Conservation (phyloP, 352 stramenopile genomes). For the Albugo laibachii region DNA sequence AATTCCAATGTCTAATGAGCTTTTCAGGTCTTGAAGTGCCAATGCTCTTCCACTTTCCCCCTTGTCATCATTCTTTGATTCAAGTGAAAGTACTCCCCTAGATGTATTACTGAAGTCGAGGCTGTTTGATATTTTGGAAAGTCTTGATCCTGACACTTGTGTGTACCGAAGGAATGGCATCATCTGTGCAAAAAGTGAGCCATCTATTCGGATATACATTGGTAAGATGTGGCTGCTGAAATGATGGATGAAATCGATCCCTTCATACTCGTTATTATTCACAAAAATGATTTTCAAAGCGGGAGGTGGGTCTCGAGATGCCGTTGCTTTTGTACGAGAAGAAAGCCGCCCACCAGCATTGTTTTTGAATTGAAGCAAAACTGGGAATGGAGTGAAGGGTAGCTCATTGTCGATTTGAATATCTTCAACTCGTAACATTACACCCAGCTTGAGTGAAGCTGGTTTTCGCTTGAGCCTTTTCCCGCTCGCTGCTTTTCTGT, state of each 20-base stretch:
- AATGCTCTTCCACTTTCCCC: no score
- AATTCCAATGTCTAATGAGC: no score
- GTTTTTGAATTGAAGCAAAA: conserved; percentile 39
- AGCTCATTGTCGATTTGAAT: conserved; percentile 81
- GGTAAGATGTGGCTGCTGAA: conserved; percentile 52
- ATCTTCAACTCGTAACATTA: conserved; percentile 46
- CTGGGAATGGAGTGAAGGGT: conserved; percentile 56
- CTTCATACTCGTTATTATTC: conserved; percentile 73
- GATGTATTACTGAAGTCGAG: conserved; percentile 20
- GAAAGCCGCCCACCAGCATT: conserved; percentile 22
- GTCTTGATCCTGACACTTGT: no score
- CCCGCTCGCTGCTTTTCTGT: no score
- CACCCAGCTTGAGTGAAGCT: conserved; percentile 11
- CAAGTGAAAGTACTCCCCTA: conserved; percentile 15
- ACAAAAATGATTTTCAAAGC: conserved; percentile 52
- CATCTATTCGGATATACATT: conserved; percentile 64
- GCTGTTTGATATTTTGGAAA: no score
- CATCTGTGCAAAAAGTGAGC: conserved; percentile 56
- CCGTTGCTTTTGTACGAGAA: no score
- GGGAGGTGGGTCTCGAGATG: conserved; percentile 8
- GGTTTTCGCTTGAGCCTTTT: no score
- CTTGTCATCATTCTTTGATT: background rate
- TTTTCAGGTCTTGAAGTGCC: no score
- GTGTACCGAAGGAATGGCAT: conserved; percentile 11
- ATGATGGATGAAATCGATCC: conserved; percentile 75